phyloP scores from a whole-genome alignment of 805 yeast genomes.

The Candida pseudoglaebosa region DNA sequence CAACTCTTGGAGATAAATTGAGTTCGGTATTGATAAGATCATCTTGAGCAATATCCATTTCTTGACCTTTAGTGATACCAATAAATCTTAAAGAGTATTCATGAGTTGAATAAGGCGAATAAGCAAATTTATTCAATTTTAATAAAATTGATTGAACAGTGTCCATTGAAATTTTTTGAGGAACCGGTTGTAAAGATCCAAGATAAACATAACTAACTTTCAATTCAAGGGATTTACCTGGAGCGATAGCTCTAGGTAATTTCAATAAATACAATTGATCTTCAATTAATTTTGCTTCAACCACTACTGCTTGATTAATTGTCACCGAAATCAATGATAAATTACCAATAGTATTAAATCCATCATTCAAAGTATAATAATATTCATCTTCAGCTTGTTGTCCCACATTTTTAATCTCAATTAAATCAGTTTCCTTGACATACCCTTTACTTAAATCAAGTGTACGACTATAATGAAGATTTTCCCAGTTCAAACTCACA shows the following conservation, averaged over 20 bases:
- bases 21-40: slow-evolving; percentile 10
- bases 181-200: slow-evolving; percentile 53
- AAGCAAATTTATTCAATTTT: slow-evolving; percentile 51
- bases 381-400: slow-evolving; percentile 52
- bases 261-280: slow-evolving; percentile 37
- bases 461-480: slow-evolving; percentile 49
- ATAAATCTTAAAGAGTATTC: slow-evolving; percentile 40
- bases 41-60: slow-evolving; percentile 30
- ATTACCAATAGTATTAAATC: slow-evolving; percentile 39
- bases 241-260: slow-evolving; percentile 65
- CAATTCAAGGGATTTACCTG: slow-evolving; percentile 51
- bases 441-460: slow-evolving; percentile 67
- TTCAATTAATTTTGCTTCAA: slow-evolving; percentile 16
- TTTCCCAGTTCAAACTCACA: slow-evolving; percentile 43
- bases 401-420: slow-evolving; percentile 58
- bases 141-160: slow-evolving; percentile 60
- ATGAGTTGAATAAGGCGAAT: slow-evolving; percentile 58
- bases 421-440: slow-evolving; percentile 54
- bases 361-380: slow-evolving; percentile 51
- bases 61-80: slow-evolving; percentile 48
- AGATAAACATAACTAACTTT: slow-evolving; percentile 47
- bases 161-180: slow-evolving; percentile 54
- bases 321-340: slow-evolving; percentile 39
- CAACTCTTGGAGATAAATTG: slow-evolving; percentile 30
- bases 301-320: slow-evolving; percentile 7